Conservation (phyloP, 1,139 yeast genomes). For the Neolecta irregularis region DNA sequence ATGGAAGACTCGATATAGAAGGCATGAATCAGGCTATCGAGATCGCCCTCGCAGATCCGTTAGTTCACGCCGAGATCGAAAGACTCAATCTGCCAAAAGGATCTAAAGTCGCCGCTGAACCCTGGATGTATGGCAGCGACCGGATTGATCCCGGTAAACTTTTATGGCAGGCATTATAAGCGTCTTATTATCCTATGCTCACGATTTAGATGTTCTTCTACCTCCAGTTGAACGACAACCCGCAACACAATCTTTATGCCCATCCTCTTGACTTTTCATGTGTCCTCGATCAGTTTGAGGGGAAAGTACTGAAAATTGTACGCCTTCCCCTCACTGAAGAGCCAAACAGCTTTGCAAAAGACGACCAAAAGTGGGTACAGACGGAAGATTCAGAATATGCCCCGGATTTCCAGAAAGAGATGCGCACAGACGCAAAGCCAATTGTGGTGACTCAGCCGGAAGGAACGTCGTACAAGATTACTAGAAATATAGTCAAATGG, state of each 20-base stretch:
- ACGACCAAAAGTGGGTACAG: slow-evolving; percentile 17
- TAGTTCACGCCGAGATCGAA: slow-evolving; percentile 53
- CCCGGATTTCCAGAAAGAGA: slow-evolving; percentile 25
- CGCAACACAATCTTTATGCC: slow-evolving; percentile 42
- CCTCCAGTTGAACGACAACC: slow-evolving; percentile 60
- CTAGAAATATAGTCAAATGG: slow-evolving; percentile 58
- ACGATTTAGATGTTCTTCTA: too few relatives aligned
- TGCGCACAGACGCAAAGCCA: slow-evolving; percentile 46
- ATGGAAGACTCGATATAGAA: slow-evolving; percentile 55
- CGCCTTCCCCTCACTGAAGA: slow-evolving; percentile 57
- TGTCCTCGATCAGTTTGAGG: slow-evolving; percentile 55
- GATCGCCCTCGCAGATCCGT: slow-evolving; percentile 49
- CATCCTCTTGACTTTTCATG: slow-evolving; percentile 76
- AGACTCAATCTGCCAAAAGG: slow-evolving; percentile 42
- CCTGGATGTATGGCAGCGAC: slow-evolving; percentile 74
- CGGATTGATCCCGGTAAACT: slow-evolving; percentile 68
- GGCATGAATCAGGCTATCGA: slow-evolving; percentile 51
- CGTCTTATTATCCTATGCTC: slow-evolving; percentile 64
- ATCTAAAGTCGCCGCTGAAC: slow-evolving; percentile 64
- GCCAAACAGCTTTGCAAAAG: slow-evolving; percentile 51
- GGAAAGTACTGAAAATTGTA: slow-evolving; percentile 55
- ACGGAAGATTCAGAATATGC: slow-evolving; percentile 25
- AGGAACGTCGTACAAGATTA: slow-evolving; percentile 61
- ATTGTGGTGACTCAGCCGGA: slow-evolving; percentile 61
- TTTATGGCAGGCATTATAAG: slow-evolving; percentile 64